These are phyloP conservation scores for Cardamine occulta DNA, from an alignment of 345 rosid genomes.

Conservation along the genomic window DNA sequence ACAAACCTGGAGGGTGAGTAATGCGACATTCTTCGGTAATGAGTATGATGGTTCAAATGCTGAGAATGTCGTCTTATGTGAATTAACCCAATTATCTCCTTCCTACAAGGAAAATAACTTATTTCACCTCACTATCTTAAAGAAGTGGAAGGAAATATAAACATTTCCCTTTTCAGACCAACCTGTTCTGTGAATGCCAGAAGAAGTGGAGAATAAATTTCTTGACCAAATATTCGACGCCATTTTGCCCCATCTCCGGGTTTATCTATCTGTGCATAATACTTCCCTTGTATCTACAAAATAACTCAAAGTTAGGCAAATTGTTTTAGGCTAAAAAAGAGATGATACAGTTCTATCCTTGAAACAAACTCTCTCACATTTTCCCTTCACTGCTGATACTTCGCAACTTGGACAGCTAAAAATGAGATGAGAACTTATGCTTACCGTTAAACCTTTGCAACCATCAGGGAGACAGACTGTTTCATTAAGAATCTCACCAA, in stretches of 20 bases:
- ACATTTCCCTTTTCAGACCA: constrained; percentile 20
- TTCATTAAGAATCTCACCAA: constrained; percentile 89
- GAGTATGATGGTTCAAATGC: constrained; percentile 74
- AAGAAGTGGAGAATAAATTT: constrained; percentile 88
- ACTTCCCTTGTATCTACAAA: constrained; percentile 81
- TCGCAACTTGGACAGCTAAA: constrained; percentile 16
- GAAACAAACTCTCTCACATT: neutral
- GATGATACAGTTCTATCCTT: neutral
- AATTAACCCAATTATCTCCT: constrained; percentile 59
- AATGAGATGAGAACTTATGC: constrained; percentile 36
- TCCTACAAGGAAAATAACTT: constrained; percentile 53
- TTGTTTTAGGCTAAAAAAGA: constrained; percentile 2
- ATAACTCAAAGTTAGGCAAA: constrained; percentile 24
- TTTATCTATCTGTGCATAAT: constrained; percentile 66
- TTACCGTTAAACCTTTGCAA: constrained; percentile 93
- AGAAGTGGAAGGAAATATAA: neutral
- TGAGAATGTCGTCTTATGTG: constrained; percentile 61
- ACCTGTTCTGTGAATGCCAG: constrained; percentile 91
- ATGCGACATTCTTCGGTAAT: constrained; percentile 72
- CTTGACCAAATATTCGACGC: constrained; percentile 88
- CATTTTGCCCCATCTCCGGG: constrained; percentile 91
- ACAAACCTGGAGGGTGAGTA: constrained; percentile 86
- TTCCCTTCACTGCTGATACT: neutral
- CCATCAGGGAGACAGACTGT: constrained; percentile 68
- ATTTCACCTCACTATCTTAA: constrained; percentile 16